A percentile compares a stretch with the other conserved stretches of the same genome.
Conservation (phyloP, 345 rosid genomes). For the Trapa bicornis region DNA sequence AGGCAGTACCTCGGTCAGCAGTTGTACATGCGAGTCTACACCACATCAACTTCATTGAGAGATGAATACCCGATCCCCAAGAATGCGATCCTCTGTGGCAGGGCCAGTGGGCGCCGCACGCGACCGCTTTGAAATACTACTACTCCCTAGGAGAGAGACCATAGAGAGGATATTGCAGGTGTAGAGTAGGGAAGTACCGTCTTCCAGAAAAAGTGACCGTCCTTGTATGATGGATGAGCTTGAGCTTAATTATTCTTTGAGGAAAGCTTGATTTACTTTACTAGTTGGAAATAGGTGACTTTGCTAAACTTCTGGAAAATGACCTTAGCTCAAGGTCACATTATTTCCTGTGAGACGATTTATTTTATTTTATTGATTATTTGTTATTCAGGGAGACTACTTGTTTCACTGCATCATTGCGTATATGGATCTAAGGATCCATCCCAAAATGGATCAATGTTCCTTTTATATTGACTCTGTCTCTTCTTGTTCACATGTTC, state of each 20-base stretch:
- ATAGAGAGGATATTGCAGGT: neutral
- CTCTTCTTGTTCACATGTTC: neutral
- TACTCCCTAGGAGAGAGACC: neutral
- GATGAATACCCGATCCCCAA: slow-evolving; percentile 42
- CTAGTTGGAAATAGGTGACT: neutral
- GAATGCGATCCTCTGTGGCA: slow-evolving; percentile 40
- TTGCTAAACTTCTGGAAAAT: neutral
- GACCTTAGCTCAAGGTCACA: slow-evolving; percentile 55
- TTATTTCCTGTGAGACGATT: slow-evolving; percentile 17
- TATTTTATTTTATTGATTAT: neutral
- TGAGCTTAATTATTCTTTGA: neutral
- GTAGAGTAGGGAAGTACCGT: neutral
- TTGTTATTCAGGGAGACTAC: neutral
- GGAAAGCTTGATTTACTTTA: neutral
- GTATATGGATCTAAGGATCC: neutral
- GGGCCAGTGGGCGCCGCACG: slow-evolving; percentile 18
- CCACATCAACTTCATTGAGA: slow-evolving; percentile 27
- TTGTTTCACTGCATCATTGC: neutral
- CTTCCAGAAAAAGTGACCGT: neutral
- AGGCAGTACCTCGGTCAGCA: slow-evolving; percentile 44
- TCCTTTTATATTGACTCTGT: too few relatives aligned
- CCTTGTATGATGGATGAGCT: neutral
- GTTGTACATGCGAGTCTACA: slow-evolving; percentile 29
- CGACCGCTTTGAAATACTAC: slow-evolving; percentile 11
- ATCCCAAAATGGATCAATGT: neutral